phyloP scores from a whole-genome alignment of 2,329 filamentous ascomycete species.

The Ascochyta koolunga region DNA sequence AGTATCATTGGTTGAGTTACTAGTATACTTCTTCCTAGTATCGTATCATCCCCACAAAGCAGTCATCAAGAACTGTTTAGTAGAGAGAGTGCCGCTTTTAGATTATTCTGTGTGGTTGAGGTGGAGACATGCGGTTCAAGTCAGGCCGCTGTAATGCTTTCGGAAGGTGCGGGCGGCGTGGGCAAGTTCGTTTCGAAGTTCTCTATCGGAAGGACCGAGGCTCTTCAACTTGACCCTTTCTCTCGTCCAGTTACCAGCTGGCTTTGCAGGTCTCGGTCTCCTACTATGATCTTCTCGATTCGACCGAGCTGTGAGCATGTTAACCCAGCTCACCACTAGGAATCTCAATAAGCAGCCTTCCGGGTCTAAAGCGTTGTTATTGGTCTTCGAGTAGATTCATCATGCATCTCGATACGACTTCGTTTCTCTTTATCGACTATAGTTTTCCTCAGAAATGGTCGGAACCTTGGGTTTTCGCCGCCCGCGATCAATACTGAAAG shows the following conservation, averaged over 20 bases:
- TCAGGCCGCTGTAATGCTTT: conserved; percentile 3
- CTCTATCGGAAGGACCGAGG: background rate
- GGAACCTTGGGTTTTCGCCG: no score
- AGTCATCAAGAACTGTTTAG: conserved; percentile 1
- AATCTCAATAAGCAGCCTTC: background rate
- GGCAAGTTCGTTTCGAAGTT: conserved; percentile 5
- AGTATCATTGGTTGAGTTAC: conserved; percentile 2
- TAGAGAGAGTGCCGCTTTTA: background rate
- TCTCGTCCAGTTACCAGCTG: background rate
- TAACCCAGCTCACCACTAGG: background rate
- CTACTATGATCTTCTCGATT: background rate
- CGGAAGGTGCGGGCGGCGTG: background rate
- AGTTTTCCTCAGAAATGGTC: no score
- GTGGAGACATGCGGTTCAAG: background rate
- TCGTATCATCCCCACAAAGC: background rate
- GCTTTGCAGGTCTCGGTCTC: background rate
- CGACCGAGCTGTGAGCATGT: background rate
- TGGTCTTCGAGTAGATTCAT: no score
- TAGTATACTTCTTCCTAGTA: background rate
- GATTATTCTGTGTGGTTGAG: background rate
- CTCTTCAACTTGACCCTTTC: background rate
- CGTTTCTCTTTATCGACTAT: no score
- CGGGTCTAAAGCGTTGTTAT: no score
- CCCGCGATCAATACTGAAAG: no score
- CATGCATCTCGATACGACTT: no score